Conservation (phyloP, 495 filamentous ascomycete genomes). For the Daldinia childiae region DNA sequence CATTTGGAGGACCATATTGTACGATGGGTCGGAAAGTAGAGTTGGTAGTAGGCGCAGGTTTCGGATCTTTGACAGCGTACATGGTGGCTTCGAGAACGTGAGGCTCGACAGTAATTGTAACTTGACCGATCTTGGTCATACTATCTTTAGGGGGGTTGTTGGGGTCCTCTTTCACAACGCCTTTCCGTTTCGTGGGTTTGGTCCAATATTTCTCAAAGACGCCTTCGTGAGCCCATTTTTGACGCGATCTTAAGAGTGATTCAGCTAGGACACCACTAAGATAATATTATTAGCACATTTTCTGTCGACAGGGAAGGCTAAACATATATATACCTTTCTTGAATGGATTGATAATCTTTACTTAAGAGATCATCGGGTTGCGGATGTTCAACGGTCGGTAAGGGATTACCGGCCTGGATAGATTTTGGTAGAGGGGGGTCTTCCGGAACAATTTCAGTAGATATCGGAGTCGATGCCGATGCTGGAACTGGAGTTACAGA, state of each 20-base stretch:
- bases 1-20: constrained; percentile 74
- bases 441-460: constrained; percentile 45
- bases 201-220: constrained; percentile 95
- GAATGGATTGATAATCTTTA: constrained; percentile 81
- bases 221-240: constrained; percentile 87
- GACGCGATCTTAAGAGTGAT: constrained; percentile 83
- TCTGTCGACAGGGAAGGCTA: background rate
- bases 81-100: constrained; percentile 90
- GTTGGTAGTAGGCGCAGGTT: constrained; percentile 53
- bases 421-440: constrained; percentile 70
- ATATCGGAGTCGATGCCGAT: constrained; percentile 43
- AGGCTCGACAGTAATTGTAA: constrained; percentile 86
- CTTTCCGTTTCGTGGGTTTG: constrained; percentile 85
- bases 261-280: constrained; percentile 82
- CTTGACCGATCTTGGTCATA: constrained; percentile 83
- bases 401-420: constrained; percentile 64
- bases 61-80: constrained; percentile 81
- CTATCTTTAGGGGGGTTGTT: constrained; percentile 86
- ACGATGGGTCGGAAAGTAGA: constrained; percentile 67
- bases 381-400: constrained; percentile 76
- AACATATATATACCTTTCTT: constrained; percentile 71
- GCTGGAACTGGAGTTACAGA: constrained; percentile 46
- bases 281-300: constrained; percentile 9
- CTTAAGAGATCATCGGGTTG: constrained; percentile 71
- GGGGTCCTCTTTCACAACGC: constrained; percentile 70